Conservation (phyloP, 768 basidiomycete genomes). For the Boletales sp. region DNA sequence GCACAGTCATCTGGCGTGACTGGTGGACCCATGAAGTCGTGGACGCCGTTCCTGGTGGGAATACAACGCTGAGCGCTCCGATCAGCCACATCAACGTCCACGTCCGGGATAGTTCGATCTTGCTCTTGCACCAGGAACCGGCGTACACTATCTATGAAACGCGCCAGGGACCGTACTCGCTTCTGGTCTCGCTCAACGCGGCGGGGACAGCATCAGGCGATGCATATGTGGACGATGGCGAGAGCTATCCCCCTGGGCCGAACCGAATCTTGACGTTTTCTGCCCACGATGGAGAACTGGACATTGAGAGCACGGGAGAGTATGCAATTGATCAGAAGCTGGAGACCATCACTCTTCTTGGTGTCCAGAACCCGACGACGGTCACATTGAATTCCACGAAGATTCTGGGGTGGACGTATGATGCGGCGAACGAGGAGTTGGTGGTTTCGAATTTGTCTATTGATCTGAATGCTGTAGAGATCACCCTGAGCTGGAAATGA, state of each 20-base stretch:
- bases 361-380: conserved; percentile 39
- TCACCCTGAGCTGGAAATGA: neutral
- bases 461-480: neutral
- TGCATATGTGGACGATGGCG: conserved; percentile 70
- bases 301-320: conserved; percentile 32
- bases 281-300: conserved; percentile 19
- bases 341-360: conserved; percentile 54
- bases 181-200: conserved; percentile 54
- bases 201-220: conserved; percentile 52
- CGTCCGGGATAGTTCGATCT: conserved; percentile 60
- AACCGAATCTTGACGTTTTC: neutral
- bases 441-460: conserved; percentile 35
- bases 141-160: conserved; percentile 70
- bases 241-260: conserved; percentile 1
- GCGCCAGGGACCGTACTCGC: conserved; percentile 52
- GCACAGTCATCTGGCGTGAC: conserved; percentile 61
- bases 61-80: conserved; percentile 58
- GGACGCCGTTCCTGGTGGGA: conserved; percentile 37
- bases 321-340: conserved; percentile 42
- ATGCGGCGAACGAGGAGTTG: conserved; percentile 37
- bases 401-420: conserved; percentile 39
- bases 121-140: conserved; percentile 60
- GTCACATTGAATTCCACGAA: conserved; percentile 30
- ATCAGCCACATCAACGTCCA: conserved; percentile 76
- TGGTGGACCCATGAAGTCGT: conserved; percentile 67